A percentile compares a stretch with the other conserved stretches of the same genome.
Conservation (phyloP, 2,329 filamentous ascomycete genomes). For the Eurotiales sp. region DNA sequence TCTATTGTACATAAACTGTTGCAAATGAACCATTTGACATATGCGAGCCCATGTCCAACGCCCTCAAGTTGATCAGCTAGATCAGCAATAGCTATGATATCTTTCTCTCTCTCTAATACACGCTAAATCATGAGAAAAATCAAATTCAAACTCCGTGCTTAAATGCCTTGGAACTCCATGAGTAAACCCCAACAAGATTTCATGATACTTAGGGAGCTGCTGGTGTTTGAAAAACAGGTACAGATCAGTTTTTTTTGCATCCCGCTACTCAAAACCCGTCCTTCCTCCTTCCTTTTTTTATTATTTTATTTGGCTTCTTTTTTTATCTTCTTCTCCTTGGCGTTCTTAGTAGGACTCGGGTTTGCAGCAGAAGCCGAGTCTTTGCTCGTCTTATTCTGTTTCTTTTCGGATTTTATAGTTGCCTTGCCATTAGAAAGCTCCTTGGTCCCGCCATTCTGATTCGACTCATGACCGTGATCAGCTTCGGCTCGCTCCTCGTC, state of each 20-base stretch:
- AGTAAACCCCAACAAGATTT: background rate
- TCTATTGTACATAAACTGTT: background rate
- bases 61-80: background rate
- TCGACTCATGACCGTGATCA: constrained; percentile 8
- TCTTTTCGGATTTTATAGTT: constrained; percentile 9
- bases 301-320: constrained; percentile 10
- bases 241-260: too few relatives aligned
- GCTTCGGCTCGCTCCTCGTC: constrained; percentile 23
- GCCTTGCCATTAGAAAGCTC: constrained; percentile 16
- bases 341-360: constrained; percentile 8
- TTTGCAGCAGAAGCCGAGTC: constrained; percentile 1
- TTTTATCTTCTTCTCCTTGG: constrained; percentile 15
- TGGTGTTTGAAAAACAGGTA: too few relatives aligned
- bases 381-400: constrained; percentile 7
- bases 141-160: background rate
- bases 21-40: background rate
- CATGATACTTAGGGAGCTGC: background rate
- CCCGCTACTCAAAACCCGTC: too few relatives aligned
- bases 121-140: background rate
- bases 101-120: background rate
- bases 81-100: background rate
- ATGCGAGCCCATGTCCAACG: background rate
- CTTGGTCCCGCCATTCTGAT: background rate
- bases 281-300: too few relatives aligned
- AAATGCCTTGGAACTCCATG: background rate